phyloP scores from a whole-genome alignment of 441 rosid species.

The Adansonia madagascariensis region DNA sequence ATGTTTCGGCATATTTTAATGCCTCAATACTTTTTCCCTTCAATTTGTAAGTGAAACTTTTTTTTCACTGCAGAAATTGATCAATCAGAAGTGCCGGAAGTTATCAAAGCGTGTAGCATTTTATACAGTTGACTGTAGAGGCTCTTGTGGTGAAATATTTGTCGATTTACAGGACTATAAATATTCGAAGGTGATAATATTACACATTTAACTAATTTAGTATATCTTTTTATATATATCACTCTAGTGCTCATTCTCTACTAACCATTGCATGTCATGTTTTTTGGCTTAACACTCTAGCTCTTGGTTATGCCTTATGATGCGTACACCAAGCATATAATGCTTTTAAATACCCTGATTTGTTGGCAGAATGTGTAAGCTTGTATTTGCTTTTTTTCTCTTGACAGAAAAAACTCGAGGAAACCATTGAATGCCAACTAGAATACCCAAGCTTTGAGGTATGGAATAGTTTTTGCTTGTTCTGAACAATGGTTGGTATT shows the following conservation, averaged over 20 bases:
- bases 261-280: background rate
- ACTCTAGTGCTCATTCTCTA: background rate
- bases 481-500: background rate
- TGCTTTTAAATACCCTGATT: background rate
- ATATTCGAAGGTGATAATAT: conserved; percentile 53
- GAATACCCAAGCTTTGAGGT: conserved; percentile 84
- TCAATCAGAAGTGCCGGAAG: conserved; percentile 76
- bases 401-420: conserved; percentile 69
- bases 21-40: conserved; percentile 12
- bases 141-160: conserved; percentile 80
- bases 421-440: conserved; percentile 52
- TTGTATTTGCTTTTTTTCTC: background rate
- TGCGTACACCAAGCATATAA: background rate
- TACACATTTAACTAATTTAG: background rate
- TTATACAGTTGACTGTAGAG: conserved; percentile 76
- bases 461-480: conserved; percentile 17
- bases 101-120: conserved; percentile 76
- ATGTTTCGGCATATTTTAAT: background rate
- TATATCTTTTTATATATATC: background rate
- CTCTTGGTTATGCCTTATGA: background rate
- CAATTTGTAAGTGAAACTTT: conserved; percentile 10
- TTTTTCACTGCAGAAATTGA: conserved; percentile 50
- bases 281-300: background rate
- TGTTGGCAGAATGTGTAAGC: conserved; percentile 22
- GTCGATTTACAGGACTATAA: conserved; percentile 72